Percentiles rank a stretch among this genome's conserved stretches.
Conservation (phyloP, 176 grass and related monocot species). For the Stipa capillata region DNA sequence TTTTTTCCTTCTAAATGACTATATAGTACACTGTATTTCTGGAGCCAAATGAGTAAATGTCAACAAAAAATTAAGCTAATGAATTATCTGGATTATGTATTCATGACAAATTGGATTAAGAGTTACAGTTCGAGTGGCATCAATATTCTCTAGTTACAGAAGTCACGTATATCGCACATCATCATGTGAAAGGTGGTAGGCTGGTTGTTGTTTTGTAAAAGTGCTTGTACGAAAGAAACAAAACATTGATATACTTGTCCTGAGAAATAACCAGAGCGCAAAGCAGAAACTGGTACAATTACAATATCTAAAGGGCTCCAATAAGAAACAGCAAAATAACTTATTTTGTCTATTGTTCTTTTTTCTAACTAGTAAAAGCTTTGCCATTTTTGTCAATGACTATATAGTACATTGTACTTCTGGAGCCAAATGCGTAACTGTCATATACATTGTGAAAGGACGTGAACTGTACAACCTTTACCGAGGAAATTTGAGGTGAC, state of each 20-base stretch:
- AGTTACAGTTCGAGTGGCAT: no score
- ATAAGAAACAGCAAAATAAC: not conserved
- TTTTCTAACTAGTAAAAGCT: not conserved
- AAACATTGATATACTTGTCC: not conserved
- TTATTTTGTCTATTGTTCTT: not conserved
- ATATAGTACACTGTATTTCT: no score
- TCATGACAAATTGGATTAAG: conserved; percentile 1
- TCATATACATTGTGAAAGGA: not conserved
- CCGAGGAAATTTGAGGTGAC: not conserved
- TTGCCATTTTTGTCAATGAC: not conserved
- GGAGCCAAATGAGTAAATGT: no score
- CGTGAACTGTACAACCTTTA: not conserved
- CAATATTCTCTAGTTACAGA: no score
- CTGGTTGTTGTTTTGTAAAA: conserved; percentile 4
- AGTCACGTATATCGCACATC: no score
- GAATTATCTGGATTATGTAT: not conserved
- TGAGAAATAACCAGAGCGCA: not conserved
- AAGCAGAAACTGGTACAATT: conserved; percentile 4
- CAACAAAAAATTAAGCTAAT: not conserved
- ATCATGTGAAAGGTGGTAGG: conserved; percentile 11
- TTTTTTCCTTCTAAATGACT: no score
- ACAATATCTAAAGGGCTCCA: not conserved
- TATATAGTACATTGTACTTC: not conserved
- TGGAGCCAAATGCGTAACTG: not conserved
- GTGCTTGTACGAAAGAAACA: not conserved